These are phyloP conservation scores for Escovopsis weberi DNA, from an alignment of 2,329 filamentous ascomycete genomes.

Conservation along the genomic window DNA sequence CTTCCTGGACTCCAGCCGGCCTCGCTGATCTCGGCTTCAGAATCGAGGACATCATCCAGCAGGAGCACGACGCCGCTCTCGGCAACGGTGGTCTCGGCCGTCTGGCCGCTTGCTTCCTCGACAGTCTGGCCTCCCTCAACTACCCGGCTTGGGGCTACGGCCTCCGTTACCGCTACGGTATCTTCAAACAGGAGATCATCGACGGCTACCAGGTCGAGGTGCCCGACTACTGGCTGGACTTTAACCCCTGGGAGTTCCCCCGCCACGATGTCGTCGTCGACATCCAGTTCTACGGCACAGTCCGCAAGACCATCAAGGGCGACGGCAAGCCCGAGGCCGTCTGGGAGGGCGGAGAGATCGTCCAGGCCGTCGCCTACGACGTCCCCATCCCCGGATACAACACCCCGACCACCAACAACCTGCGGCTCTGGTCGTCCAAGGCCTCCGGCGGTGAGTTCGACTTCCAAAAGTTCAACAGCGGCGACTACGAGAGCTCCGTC, in stretches of 20 bases:
- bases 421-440: slow-evolving; percentile 95
- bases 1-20: slow-evolving; percentile 42
- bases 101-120: slow-evolving; percentile 90
- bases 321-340: slow-evolving; percentile 58
- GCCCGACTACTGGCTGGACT: slow-evolving; percentile 97
- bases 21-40: slow-evolving; percentile 84
- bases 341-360: slow-evolving; percentile 90
- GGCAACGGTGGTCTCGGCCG: slow-evolving; percentile 93
- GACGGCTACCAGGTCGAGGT: slow-evolving; percentile 97
- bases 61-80: slow-evolving; percentile 91
- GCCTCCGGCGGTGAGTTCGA: slow-evolving; percentile 95
- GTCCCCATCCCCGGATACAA: slow-evolving; percentile 82
- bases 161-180: slow-evolving; percentile 86
- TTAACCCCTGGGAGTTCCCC: slow-evolving; percentile 98
- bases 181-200: slow-evolving; percentile 99
- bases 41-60: slow-evolving; percentile 85
- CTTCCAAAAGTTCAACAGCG: slow-evolving; percentile 98
- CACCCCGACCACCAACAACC: slow-evolving; percentile 86
- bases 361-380: slow-evolving; percentile 86
- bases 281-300: slow-evolving; percentile 89
- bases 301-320: slow-evolving; percentile 59
- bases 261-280: slow-evolving; percentile 91
- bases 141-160: slow-evolving; percentile 97
- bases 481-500: slow-evolving; percentile 94
- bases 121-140: slow-evolving; percentile 88